Evolutionary conservation across 345 rosid genomes (phyloP).

Genomic region (Eucalyptus regnans): DNA sequence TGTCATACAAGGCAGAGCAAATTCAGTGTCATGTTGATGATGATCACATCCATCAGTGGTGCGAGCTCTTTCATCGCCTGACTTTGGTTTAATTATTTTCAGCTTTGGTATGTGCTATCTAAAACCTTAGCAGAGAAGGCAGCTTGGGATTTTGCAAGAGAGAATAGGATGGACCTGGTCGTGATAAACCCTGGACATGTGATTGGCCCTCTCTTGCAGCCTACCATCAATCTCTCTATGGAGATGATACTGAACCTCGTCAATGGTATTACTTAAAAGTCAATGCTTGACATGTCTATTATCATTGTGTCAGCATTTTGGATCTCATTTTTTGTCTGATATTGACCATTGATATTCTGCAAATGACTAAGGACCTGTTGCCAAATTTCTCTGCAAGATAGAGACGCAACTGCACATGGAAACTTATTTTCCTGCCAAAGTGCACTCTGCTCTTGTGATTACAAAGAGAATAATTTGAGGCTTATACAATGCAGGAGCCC

Average conservation of each 20-base stretch:
- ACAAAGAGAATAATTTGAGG: background rate
- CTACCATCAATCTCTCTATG: conserved; percentile 9
- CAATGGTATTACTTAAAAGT: background rate
- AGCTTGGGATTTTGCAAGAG: conserved; percentile 27
- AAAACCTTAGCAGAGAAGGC: conserved; percentile 38
- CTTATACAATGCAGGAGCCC: background rate
- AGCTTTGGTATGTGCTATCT: conserved; percentile 24
- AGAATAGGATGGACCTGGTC: conserved; percentile 29
- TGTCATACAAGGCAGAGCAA: background rate
- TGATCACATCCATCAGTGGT: background rate
- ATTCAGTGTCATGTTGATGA: background rate
- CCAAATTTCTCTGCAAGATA: background rate
- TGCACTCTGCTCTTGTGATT: background rate
- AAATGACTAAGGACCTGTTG: background rate
- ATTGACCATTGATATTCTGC: background rate
- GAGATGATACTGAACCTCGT: background rate
- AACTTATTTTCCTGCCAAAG: background rate
- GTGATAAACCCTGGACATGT: conserved; percentile 19
- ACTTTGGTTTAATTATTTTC: background rate
- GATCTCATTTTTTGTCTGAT: background rate
- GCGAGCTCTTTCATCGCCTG: background rate
- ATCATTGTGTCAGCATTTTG: background rate
- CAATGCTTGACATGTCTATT: background rate
- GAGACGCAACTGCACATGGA: background rate
- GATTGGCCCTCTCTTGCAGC: conserved; percentile 33